phyloP scores from a whole-genome alignment of 2,329 filamentous ascomycete species.

The Nigrograna mackinnonii region DNA sequence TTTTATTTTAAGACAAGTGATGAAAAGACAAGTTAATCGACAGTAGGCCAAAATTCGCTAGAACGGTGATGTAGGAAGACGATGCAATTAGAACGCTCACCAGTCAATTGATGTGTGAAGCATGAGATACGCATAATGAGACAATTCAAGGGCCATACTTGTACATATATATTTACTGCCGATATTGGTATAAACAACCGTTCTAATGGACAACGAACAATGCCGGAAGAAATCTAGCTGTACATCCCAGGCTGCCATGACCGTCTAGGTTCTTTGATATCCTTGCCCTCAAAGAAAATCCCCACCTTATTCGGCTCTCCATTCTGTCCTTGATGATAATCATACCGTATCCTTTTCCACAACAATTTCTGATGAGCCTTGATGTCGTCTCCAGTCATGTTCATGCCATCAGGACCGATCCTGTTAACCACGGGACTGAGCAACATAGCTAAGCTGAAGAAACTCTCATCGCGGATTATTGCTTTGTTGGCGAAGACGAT shows the following conservation, averaged over 20 bases:
- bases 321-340: constrained; percentile 27
- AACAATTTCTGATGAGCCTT: constrained; percentile 24
- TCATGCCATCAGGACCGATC: constrained; percentile 27
- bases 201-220: too few species aligned
- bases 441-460: constrained; percentile 35
- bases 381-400: constrained; percentile 32
- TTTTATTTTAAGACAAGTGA: neutral
- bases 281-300: constrained; percentile 28
- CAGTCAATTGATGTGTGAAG: too few species aligned
- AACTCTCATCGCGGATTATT: constrained; percentile 36
- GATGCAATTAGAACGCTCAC: too few species aligned
- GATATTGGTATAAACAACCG: too few species aligned
- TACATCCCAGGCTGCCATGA: constrained; percentile 33
- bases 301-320: constrained; percentile 31
- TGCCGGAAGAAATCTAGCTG: too few species aligned
- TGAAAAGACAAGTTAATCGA: neutral
- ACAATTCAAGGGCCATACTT: too few species aligned
- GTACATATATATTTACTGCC: too few species aligned
- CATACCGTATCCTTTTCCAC: constrained; percentile 33
- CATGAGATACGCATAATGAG: neutral
- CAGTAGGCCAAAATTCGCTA: neutral
- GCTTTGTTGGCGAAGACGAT: constrained; percentile 29
- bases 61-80: too few species aligned
- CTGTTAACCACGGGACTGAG: constrained; percentile 28
- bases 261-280: constrained; percentile 22